Base-by-base conservation (phyloP, 2,329 filamentous ascomycete species). In the Magnaporthiopsis poae region DNA sequence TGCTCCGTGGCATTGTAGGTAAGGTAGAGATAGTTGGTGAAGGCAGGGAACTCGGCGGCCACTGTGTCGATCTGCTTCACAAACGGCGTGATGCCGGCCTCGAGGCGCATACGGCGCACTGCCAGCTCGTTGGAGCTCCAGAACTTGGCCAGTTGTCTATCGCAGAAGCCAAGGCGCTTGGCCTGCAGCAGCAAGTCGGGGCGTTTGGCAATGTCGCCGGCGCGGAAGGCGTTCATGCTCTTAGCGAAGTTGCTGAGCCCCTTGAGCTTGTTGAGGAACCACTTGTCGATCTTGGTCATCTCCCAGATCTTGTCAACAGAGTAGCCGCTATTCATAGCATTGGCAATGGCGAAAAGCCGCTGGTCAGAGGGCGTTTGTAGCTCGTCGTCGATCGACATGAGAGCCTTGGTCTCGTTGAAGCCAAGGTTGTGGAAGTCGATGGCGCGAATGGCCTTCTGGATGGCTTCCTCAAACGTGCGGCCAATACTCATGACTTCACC, bases 21-120 rank as follows among this genome's bases (percentile, higher is more conserved):
- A 68, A 96, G 82, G 78, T 98, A 98, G 13, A 98, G 85, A 75
- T 99, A 99, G 79, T 99, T 98, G 27, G 95, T 98, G 71, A 86
- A 89, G 7, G 92, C 90, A 8, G 94, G 94, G 81, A 97, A 98
- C 77, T 99, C 95, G 21, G 93, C 95, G 64, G 95, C 95, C 63
- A 99, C 95, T 0, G 95, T 99, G 80, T 99, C 95, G 68, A 99
- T 98, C 80, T 98, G 94, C 84, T 98, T 98, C 66, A 97, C 94
- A 68, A 92, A 89, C 0, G 95, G 95, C 70, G 86, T 86, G 72
- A 99, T 92, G 61, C 90, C 90, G 59, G 89, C 86, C 72, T 98
- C 93, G n/a, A 92, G 84, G 75, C 95, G 87, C 75, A 92, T 80
- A 65, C 90, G 88, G 70, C 95, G 88, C 33, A 98, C 88, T 66